A percentile compares a stretch with the other conserved stretches of the same genome.
phyloP scores from a whole-genome alignment of 495 filamentous ascomycete genomes.

The Neurospora sp. region DNA sequence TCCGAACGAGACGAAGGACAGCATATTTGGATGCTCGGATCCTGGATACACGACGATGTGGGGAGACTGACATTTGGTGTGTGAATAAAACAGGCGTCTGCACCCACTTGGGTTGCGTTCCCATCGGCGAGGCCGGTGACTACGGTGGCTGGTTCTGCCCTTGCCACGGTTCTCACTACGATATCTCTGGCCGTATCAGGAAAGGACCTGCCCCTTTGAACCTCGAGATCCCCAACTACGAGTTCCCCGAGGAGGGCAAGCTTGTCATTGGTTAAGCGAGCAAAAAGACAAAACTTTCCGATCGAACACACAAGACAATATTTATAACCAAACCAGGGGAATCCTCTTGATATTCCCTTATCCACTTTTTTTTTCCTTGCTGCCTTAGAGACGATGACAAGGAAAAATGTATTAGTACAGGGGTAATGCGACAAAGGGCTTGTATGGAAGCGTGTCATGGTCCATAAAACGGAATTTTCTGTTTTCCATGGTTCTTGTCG shows the following conservation, averaged over 20 bases:
- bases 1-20: not conserved
- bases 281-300: not conserved
- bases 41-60: not conserved
- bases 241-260: constrained; percentile 69
- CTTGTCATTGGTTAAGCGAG: constrained; percentile 66
- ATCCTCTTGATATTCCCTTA: not conserved
- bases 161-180: constrained; percentile 99
- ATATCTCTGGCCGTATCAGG: constrained; percentile 93
- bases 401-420: constrained; percentile 13
- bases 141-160: constrained; percentile 99
- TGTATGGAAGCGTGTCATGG: not conserved
- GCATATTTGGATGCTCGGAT: not conserved
- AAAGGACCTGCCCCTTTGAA: constrained; percentile 95
- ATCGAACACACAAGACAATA: not conserved
- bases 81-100: constrained; percentile 60
- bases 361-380: not conserved
- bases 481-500: not conserved
- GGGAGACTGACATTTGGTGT: constrained; percentile 8
- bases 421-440: constrained; percentile 4
- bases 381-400: not conserved
- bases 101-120: constrained; percentile 97
- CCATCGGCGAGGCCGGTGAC: constrained; percentile 97
- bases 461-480: not conserved
- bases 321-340: not conserved
- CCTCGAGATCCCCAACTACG: constrained; percentile 87